Evolutionary conservation across 2,329 filamentous ascomycete genomes (phyloP), one percentile per base, ranked within the genome.

Genomic region (Ascochyta clinopodiicola): DNA sequence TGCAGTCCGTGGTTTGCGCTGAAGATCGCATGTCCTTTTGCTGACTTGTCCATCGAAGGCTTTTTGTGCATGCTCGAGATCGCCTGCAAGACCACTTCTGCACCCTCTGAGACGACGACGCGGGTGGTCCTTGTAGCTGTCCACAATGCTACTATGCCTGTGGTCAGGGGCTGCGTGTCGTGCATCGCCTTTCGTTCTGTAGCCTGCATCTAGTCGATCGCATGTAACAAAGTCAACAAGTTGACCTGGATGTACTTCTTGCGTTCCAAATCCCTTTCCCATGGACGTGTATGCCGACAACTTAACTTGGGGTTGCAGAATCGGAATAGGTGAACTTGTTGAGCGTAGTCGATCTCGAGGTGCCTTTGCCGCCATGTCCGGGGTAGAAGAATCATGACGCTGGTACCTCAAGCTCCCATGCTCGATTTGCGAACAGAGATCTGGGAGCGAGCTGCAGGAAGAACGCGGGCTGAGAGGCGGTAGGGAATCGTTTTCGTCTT

Each of bases 341-440:
- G 27, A 35, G 9, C 27, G 27, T 25, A 17, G 22, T 34, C 34
- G 32, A 25, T 37, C 39, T 5, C 29, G 34, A 6, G 7, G 39
- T 24, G 51, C 37, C 9, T 36, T 32, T 21, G 17, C 12, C 6
- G 3, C 10, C 15, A 19, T 12, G 27, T 56, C 24, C 1, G 4
- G 36, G 6, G 35, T 49, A 6, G 46, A 45, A 17, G 45, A 50
- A 22, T 45, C 45, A n/a, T 50, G 42, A 13, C 52, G 46, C 24
- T 36, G 40, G 1, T 45, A 22, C 42, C 45, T 46, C 15, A 34
- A 10, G 5, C 24, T 13, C 12, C 25, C 35, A 9, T 21, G 17
- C 1, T 10, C 21, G 19, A 13, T 3, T 5, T 44, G 17, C 7
- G 25, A 15, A 4, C 2, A 22, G 15, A 27, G 21, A 17, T 44